phyloP scores from a whole-genome alignment of 1,284 basidiomycete species.

The Puccinia sorghi region DNA sequence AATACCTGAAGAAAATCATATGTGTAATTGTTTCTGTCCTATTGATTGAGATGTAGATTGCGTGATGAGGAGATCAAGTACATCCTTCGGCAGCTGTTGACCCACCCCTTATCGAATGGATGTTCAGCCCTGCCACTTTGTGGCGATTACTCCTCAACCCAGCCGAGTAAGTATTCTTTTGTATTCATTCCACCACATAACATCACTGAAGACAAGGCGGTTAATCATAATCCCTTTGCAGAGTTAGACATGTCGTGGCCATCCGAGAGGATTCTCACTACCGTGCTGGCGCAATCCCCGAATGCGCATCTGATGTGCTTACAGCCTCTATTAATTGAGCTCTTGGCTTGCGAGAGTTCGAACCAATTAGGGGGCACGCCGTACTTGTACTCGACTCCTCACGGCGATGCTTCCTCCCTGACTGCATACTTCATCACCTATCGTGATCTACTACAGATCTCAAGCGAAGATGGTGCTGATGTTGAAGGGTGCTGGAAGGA shows the following conservation, averaged over 20 bases:
- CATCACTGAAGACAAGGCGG: background rate
- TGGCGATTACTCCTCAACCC: constrained; percentile 8
- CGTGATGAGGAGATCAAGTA: constrained; percentile 88
- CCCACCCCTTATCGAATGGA: constrained; percentile 70
- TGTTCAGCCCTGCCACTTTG: constrained; percentile 60
- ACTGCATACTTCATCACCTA: constrained; percentile 22
- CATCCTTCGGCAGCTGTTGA: constrained; percentile 73
- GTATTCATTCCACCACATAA: background rate
- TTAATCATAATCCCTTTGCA: constrained; percentile 51
- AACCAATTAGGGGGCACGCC: background rate
- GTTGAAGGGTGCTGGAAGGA: constrained; percentile 24
- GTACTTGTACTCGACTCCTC: background rate
- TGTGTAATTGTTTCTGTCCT: background rate
- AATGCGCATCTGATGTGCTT: constrained; percentile 81
- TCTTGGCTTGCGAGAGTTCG: constrained; percentile 57
- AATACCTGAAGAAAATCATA: constrained; percentile 8
- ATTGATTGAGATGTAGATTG: constrained; percentile 62
- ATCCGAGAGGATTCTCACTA: constrained; percentile 65
- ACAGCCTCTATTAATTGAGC: constrained; percentile 74
- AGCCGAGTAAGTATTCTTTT: constrained; percentile 7
- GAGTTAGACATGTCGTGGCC: constrained; percentile 62
- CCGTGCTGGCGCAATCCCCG: constrained; percentile 70
- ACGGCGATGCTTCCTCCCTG: constrained; percentile 4
- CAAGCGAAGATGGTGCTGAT: constrained; percentile 7
- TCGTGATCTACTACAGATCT: constrained; percentile 33